A percentile compares a stretch with the other conserved stretches of the same genome.
Conservation (phyloP, 805 yeast genomes). For the Candida stauntonica region DNA sequence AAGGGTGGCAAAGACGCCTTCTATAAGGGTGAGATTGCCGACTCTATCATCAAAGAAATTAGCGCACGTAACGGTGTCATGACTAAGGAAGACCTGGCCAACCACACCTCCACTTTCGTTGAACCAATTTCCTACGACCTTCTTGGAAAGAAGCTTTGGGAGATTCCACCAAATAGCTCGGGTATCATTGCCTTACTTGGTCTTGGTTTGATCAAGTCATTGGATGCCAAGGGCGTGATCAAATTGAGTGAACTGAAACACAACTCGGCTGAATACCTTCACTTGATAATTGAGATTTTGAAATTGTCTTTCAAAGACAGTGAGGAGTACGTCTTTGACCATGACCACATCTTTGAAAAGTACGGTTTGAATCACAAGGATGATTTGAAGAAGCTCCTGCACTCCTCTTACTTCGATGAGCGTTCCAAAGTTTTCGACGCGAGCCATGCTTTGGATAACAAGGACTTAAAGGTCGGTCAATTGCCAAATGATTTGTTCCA, state of each 20-base stretch:
- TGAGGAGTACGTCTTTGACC: slow-evolving; percentile 69
- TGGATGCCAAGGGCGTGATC: slow-evolving; percentile 43
- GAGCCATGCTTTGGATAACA: slow-evolving; percentile 37
- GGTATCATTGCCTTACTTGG: slow-evolving; percentile 74
- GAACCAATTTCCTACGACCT: slow-evolving; percentile 57
- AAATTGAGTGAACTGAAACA: slow-evolving; percentile 44
- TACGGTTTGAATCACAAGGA: slow-evolving; percentile 29
- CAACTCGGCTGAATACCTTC: slow-evolving; percentile 68
- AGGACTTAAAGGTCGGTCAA: slow-evolving; percentile 40
- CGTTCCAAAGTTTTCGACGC: slow-evolving; percentile 45
- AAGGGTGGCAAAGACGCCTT: slow-evolving; percentile 58
- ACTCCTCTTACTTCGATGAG: slow-evolving; percentile 43
- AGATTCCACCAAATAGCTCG: slow-evolving; percentile 82
- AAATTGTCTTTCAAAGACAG: slow-evolving; percentile 73
- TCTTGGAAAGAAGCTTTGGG: slow-evolving; percentile 60
- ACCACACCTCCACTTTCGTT: slow-evolving; percentile 57
- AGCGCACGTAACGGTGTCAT: slow-evolving; percentile 52
- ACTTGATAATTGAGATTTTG: slow-evolving; percentile 62
- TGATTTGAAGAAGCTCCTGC: slow-evolving; percentile 34
- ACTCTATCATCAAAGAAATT: slow-evolving; percentile 54
- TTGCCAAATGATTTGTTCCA: slow-evolving; percentile 52
- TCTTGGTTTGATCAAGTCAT: slow-evolving; percentile 56
- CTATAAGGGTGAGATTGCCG: slow-evolving; percentile 68
- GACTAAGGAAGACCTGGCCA: slow-evolving; percentile 48
- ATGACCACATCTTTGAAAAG: slow-evolving; percentile 35